Base-by-base conservation (phyloP, 257 asterid genomes). In the Solanum tacnaense region DNA sequence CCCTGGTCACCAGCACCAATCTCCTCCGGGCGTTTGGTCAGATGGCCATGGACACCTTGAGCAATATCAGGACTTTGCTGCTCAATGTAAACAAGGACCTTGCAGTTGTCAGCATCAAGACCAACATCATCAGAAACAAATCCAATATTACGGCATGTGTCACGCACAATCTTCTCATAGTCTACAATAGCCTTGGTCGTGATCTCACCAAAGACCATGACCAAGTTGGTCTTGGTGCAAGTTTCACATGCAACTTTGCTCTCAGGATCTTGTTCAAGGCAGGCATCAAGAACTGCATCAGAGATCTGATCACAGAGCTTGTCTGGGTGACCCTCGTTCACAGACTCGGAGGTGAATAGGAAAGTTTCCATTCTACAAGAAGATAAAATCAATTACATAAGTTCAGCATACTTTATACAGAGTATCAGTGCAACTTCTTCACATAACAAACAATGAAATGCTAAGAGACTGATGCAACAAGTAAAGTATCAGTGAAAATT, bases 221-320 rank as follows among this genome's bases (percentile, higher is more conserved):
- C 95, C 94, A 93, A 82, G 92, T 93, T 90, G 31, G 95, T 93
- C 88, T 93, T 93, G 90, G 94, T 93, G 92, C 95, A 93, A 65
- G 93, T 93, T 89, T 93, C 95, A 7, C 95, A 93, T 20, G 95
- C 95, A 74, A 93, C 94, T 83, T 93, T 92, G 94, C 95, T 93
- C 87, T 93, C 95, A 1, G 95, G 93, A 65, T 93, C 94, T 87
- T 93, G 94, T 39, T 90, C 93, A 38, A 93, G 92, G 91, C 95
- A 93, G 90, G 95, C 95, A 32, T 93, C 95, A 25, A 92, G 94
- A 29, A 93, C 94, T 4, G 95, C 95, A 84, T 93, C 95, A 41
- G 95, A 93, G 44, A 93, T 91, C 88, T 93, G 96, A 90, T 92
- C 96, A 34, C 96, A 93, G 87, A 93, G 96, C 93, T 93, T 93